Conservation (phyloP, 345 rosid genomes). For the Limnanthes douglasii region DNA sequence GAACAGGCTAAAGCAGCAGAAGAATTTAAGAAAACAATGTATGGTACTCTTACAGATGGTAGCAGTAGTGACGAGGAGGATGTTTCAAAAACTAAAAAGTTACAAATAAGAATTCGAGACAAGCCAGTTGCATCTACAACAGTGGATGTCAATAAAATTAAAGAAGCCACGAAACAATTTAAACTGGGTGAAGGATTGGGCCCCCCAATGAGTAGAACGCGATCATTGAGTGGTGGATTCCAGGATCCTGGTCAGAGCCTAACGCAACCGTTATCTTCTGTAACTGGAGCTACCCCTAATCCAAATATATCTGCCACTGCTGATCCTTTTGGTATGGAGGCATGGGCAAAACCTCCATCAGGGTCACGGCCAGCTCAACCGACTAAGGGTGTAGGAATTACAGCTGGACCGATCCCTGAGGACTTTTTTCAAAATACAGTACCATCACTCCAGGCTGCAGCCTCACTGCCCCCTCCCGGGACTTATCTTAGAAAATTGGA, state of each 20-base stretch:
- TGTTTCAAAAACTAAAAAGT: conserved; percentile 41
- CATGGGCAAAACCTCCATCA: conserved; percentile 33
- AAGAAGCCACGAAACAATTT: conserved; percentile 80
- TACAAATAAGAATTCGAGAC: conserved; percentile 86
- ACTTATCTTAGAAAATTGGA: conserved; percentile 65
- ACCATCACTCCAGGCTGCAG: conserved; percentile 80
- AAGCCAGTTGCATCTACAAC: conserved; percentile 57
- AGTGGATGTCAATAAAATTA: conserved; percentile 83
- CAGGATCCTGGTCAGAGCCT: conserved; percentile 51
- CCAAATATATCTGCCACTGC: conserved; percentile 31
- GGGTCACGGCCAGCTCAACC: conserved; percentile 37
- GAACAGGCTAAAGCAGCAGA: conserved; percentile 95
- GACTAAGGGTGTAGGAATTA: conserved; percentile 24
- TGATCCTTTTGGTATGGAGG: conserved; percentile 53
- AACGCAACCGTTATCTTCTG: conserved; percentile 29
- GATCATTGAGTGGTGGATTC: conserved; percentile 37
- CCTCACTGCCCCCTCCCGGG: conserved; percentile 78
- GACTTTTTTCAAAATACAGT: conserved; percentile 90
- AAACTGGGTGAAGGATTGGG: conserved; percentile 84
- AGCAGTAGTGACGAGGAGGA: conserved; percentile 98
- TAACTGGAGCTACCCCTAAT: conserved; percentile 18
- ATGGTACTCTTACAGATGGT: conserved; percentile 60
- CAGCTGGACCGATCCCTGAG: conserved; percentile 76
- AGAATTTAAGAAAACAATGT: conserved; percentile 94
- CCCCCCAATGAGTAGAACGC: conserved; percentile 50